Evolutionary conservation across 495 filamentous ascomycete species (phyloP).

Genomic region (Xylaria palmicola): DNA sequence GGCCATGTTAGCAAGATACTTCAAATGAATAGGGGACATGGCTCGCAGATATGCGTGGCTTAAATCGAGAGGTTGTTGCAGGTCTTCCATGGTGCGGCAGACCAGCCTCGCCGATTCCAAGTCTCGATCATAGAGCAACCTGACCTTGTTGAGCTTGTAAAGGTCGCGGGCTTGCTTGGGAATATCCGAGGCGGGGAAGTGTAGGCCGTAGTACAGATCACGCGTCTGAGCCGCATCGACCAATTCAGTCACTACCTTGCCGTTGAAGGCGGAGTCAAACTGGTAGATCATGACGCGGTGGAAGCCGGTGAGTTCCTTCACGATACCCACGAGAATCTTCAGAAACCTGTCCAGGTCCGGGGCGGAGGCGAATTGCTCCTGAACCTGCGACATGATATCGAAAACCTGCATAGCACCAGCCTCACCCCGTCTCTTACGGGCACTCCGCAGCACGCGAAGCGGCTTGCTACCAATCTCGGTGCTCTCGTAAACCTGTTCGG

Average conservation of each 20-base stretch:
- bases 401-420: conserved; percentile 92
- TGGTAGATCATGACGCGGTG: conserved; percentile 94
- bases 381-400: conserved; percentile 85
- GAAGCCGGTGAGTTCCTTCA: conserved; percentile 89
- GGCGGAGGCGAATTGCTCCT: conserved; percentile 72
- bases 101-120: conserved; percentile 77
- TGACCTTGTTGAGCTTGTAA: conserved; percentile 78
- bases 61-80: conserved; percentile 78
- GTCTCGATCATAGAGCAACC: conserved; percentile 74
- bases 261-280: conserved; percentile 82
- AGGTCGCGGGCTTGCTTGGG: conserved; percentile 81
- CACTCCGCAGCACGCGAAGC: conserved; percentile 74
- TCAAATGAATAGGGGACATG: conserved; percentile 87
- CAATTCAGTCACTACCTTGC: conserved; percentile 82
- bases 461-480: conserved; percentile 74
- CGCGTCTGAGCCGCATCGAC: conserved; percentile 78
- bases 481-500: conserved; percentile 70
- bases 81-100: conserved; percentile 72
- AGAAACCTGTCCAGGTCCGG: conserved; percentile 66
- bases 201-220: conserved; percentile 84
- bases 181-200: conserved; percentile 91
- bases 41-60: conserved; percentile 84
- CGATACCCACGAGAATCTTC: conserved; percentile 71
- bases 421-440: conserved; percentile 74
- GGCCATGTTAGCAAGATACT: conserved; percentile 88